phyloP scores from a whole-genome alignment of 805 yeast genomes.

The Metschnikowia rubicola region DNA sequence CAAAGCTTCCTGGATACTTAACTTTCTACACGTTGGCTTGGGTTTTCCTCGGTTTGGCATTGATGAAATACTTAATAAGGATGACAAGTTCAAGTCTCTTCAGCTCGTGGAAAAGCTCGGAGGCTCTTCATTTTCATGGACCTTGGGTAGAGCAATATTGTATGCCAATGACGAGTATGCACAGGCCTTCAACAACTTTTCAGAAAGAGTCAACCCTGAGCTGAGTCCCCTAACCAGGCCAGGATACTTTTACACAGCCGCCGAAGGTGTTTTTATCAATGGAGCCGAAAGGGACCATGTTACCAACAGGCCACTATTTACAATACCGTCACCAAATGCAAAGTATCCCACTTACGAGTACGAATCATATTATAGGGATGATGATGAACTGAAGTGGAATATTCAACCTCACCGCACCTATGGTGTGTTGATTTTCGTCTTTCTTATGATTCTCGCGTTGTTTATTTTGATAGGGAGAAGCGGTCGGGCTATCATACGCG shows the following conservation, averaged over 20 bases:
- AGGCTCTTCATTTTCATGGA: slow-evolving; percentile 51
- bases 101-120: slow-evolving; percentile 42
- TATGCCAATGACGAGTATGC: slow-evolving; percentile 56
- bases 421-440: slow-evolving; percentile 31
- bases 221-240: slow-evolving; percentile 21
- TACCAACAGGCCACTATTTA: slow-evolving; percentile 41
- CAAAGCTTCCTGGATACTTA: slow-evolving; percentile 56
- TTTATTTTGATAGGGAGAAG: slow-evolving; percentile 34
- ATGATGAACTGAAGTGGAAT: slow-evolving; percentile 38
- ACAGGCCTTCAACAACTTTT: slow-evolving; percentile 37
- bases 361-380: slow-evolving; percentile 26
- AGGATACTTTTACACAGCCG: slow-evolving; percentile 49
- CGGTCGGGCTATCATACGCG: slow-evolving; percentile 17
- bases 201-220: slow-evolving; percentile 19
- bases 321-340: slow-evolving; percentile 14
- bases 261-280: slow-evolving; percentile 43
- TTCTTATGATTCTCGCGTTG: slow-evolving; percentile 23
- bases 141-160: slow-evolving; percentile 57
- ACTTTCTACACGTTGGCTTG: slow-evolving; percentile 55
- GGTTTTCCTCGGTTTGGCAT: slow-evolving; percentile 55
- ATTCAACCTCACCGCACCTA: slow-evolving; percentile 43
- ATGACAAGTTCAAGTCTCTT: slow-evolving; percentile 32
- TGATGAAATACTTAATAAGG: slow-evolving; percentile 26
- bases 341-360: slow-evolving; percentile 28
- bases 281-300: slow-evolving; percentile 53